These are phyloP conservation scores for Epichloe brachyelytri DNA, from an alignment of 2,329 filamentous ascomycete genomes.

Conservation along the genomic window DNA sequence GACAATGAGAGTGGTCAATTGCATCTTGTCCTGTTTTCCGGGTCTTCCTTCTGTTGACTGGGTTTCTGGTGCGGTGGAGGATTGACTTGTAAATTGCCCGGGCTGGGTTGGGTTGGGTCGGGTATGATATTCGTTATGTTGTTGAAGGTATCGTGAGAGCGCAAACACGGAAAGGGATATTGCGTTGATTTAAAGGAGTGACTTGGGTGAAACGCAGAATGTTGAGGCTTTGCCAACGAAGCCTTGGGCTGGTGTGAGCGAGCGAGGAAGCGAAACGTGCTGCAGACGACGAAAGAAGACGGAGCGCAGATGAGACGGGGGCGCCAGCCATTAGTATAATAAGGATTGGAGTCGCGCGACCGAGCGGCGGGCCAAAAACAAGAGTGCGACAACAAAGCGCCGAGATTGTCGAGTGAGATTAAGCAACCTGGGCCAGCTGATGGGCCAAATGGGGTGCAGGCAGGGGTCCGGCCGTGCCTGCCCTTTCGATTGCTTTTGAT, in stretches of 20 bases:
- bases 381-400: not conserved
- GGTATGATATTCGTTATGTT: no score
- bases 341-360: not conserved
- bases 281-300: slow-evolving; percentile 9
- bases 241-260: slow-evolving; percentile 17
- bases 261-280: slow-evolving; percentile 11
- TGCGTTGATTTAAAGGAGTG: slow-evolving; percentile 5
- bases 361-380: not conserved
- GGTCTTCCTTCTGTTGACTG: no score
- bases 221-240: slow-evolving; percentile 45
- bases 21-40: slow-evolving; percentile 4
- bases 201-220: slow-evolving; percentile 11
- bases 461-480: not conserved
- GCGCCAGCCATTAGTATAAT: not conserved
- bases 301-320: not conserved
- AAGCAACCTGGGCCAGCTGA: not conserved
- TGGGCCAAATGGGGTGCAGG: not conserved
- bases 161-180: not conserved
- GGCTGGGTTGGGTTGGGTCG: no score
- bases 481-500: not conserved
- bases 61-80: no score
- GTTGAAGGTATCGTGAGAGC: slow-evolving; percentile 4
- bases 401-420: not conserved
- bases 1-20: slow-evolving; percentile 29
- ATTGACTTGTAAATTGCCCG: no score